These are phyloP conservation scores for Xylariales sp. DNA, from an alignment of 2,329 filamentous ascomycete genomes.

Conservation along the genomic window DNA sequence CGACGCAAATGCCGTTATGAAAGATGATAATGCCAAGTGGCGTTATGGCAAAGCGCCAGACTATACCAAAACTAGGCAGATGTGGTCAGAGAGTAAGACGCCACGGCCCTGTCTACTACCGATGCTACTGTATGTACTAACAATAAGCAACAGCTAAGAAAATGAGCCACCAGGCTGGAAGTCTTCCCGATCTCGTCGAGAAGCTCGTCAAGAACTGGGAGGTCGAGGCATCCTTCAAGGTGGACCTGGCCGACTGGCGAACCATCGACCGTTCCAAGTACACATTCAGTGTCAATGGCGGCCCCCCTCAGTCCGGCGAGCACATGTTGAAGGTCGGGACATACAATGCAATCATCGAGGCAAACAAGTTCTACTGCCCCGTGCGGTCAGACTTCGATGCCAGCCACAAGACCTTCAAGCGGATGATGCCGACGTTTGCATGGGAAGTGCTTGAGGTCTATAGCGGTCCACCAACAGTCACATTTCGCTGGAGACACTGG, in stretches of 20 bases:
- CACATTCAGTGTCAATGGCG: constrained; percentile 60
- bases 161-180: constrained; percentile 48
- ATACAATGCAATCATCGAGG: constrained; percentile 62
- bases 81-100: constrained; percentile 52
- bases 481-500: constrained; percentile 66
- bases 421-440: constrained; percentile 69
- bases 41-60: constrained; percentile 57
- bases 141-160: constrained; percentile 45
- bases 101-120: not conserved
- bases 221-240: constrained; percentile 66
- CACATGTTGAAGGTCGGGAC: constrained; percentile 65
- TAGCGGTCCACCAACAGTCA: constrained; percentile 56
- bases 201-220: constrained; percentile 73
- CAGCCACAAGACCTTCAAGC: constrained; percentile 68
- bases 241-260: constrained; percentile 57
- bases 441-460: constrained; percentile 71
- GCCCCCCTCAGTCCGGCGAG: constrained; percentile 49
- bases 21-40: constrained; percentile 52
- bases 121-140: no score
- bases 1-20: constrained; percentile 16
- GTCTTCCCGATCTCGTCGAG: constrained; percentile 57
- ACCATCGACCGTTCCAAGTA: constrained; percentile 58
- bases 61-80: constrained; percentile 58
- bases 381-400: constrained; percentile 55
- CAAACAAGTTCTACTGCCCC: constrained; percentile 61